phyloP scores from a whole-genome alignment of 2,329 filamentous ascomycete species.

The Tolypocladium amazonense region DNA sequence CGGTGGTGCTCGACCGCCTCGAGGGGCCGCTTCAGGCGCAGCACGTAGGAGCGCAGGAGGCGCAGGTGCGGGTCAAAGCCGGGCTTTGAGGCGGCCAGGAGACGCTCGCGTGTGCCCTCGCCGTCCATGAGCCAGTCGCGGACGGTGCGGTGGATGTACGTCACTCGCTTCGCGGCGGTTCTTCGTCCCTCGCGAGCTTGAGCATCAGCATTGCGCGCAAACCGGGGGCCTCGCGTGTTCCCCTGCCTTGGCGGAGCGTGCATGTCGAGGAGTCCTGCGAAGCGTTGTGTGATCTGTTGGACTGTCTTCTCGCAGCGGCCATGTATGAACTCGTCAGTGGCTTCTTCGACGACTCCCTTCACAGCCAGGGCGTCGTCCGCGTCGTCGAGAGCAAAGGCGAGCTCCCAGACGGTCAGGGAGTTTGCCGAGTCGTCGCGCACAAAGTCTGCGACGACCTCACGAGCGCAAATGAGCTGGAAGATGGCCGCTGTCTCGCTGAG shows the following conservation, averaged over 20 bases:
- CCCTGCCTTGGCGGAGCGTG: slow-evolving; percentile 4
- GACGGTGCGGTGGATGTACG: neutral
- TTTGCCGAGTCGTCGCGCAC: slow-evolving; percentile 19
- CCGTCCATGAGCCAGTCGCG: neutral
- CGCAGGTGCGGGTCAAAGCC: slow-evolving; percentile 13
- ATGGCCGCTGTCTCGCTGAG: slow-evolving; percentile 12
- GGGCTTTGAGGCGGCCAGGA: neutral
- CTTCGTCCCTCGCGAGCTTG: neutral
- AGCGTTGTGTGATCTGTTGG: slow-evolving; percentile 7
- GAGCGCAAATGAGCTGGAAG: slow-evolving; percentile 18
- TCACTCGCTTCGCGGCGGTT: neutral
- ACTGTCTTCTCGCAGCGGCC: slow-evolving; percentile 9
- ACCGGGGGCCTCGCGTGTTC: neutral
- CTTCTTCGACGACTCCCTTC: slow-evolving; percentile 10
- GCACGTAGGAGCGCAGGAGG: slow-evolving; percentile 20
- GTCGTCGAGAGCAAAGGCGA: slow-evolving; percentile 16
- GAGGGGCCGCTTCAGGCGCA: slow-evolving; percentile 20
- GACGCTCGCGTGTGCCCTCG: neutral
- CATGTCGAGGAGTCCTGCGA: slow-evolving; percentile 15
- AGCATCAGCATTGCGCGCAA: neutral
- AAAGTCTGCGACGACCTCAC: slow-evolving; percentile 21
- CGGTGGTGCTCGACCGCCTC: slow-evolving; percentile 24
- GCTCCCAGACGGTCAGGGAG: slow-evolving; percentile 20
- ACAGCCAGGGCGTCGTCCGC: slow-evolving; percentile 10
- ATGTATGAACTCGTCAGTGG: slow-evolving; percentile 6